Evolutionary conservation across 2,329 filamentous ascomycete species (phyloP), one percentile per base, ranked within the genome.

Genomic region (Paecilomyces dactylethromorphus): DNA sequence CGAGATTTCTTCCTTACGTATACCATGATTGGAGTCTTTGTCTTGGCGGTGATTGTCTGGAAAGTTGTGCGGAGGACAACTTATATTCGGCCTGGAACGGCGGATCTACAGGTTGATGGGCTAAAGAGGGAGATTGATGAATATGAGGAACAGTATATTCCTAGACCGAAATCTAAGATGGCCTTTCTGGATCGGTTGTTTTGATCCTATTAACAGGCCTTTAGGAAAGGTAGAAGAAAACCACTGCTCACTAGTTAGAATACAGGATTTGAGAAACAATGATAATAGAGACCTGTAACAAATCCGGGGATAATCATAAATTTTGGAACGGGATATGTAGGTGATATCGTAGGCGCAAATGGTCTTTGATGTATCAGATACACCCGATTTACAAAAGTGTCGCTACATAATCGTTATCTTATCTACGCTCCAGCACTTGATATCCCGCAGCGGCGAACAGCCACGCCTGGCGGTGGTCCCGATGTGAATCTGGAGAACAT

Each of bases 1-100:
- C 80, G 84, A 6, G 82, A 81, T 13, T 92, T 92, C 68, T 74
- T 91, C 26, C 88, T 89, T 68, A 86, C 83, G 74, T 91, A 91
- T 71, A 83, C 84, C 78, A 55, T 79, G 66, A 81, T 91, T 54
- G 82, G 82, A 4, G 74, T 90, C 6, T 90, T 89, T 68, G 86
- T 86, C 0, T 67, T 85, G 0, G 75, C 91, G 3, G 90, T 83
- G 68, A 26, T 86, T 1, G 82, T 82, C 5, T 45, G 39, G 39
- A 45, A 45, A 7, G 3, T 45, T 8, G 39, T 45, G 39, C 15
- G 15, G n/a, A n/a, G 39, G n/a, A 45, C 39, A 18, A 45, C 39
- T 45, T 45, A 45, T 45, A 45, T 45, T 45, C 39, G 39, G n/a
- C 39, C 39, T 2, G 39, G 39, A n/a, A 45, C 11, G 39, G 39